Evolutionary conservation across 306 rosid species (phyloP), one percentile per base, ranked within the genome.

Genomic region (Luffa aegyptiaca): DNA sequence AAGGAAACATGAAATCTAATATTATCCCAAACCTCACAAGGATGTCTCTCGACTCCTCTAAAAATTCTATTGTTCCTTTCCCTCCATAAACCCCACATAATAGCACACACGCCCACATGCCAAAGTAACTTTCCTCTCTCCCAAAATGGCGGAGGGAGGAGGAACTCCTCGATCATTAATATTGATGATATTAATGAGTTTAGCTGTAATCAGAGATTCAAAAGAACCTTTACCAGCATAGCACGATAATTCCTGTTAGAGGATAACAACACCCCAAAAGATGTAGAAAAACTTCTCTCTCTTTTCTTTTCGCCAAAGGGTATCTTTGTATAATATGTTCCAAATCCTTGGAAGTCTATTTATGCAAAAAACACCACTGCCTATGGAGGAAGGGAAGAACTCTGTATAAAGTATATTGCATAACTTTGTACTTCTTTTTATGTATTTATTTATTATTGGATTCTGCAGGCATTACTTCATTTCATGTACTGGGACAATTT

Each of bases 401-500:
- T 68, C 42, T 9, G 75, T 8, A n/a, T 69, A 12, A 18, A 69
- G 35, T 18, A 69, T 69, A 76, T 35, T 71, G 71, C 80, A 42
- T 58, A 42, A 58, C 13, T 20, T 33, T 35, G 46, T 8, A 51
- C 16, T 49, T 69, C 13, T 69, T 51, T 33, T 16, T 12, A 13
- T 48, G 48, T 4, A 26, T 48, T 45, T 72, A 3, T 10, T 63
- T 53, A 8, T 79, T 62, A 52, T 66, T 21, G 73, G 64, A 64
- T 49, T 37, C 36, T 86, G 81, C 84, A 90, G 95, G 95, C 86
- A 3, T 79, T 90, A 53, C 95, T 90, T 62, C 92, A 90, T 83
- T 90, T 83, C 72, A 87, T 90, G 55, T 90, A 90, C 81, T 87
- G 95, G 89, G 95, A 89, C 78, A 56, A 80, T 8, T 78, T 90